Base-by-base conservation (phyloP, 768 basidiomycete genomes). In the Panellus pusillus region DNA sequence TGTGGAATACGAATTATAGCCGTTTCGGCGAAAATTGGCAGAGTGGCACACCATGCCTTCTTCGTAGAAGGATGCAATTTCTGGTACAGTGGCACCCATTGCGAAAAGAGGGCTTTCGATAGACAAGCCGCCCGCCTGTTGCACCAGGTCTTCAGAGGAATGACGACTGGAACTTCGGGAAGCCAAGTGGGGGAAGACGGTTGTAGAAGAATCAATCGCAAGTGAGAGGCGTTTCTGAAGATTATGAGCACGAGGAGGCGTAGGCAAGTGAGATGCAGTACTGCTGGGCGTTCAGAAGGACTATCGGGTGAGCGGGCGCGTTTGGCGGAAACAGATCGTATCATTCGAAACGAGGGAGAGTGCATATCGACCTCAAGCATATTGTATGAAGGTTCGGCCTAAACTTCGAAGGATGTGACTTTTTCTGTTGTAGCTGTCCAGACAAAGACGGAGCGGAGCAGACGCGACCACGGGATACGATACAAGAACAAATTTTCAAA, bases 81-180 rank as follows among this genome's bases (percentile, higher is more conserved):
- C 52, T 13, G 13, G 13, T 20, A 38, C 45, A 17, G 41, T 15
- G 41, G 63, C 43, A 39, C 14, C 41, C 31, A 31, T 36, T 9
- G 52, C 63, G 28, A 66, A 67, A 42, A 70, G 61, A 40, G 81
- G 79, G 57, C 81, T 81, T 48, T 79, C 78, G 18, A 91, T 86
- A n/a, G 79, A 76, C 55, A 91, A 75, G 43, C 79, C 84, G 49
- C 80, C 77, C 4, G 89, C 80, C 63, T 84, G 86, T 53, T 76
- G 74, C 11, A 91, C 88, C 89, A 87, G 91, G 63, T 91, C 88
- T 53, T 89, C 89, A 9, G 81, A 77, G 15, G 71, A 67, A 38
- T 75, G 70, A 24, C 75, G 67, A 61, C 77, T 74, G 60, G 78
- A 55, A 27, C 55, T 62, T 41, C 54, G 44, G 54, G 63, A 46